Conservation (phyloP, 345 rosid genomes). For the Microcos paniculata region DNA sequence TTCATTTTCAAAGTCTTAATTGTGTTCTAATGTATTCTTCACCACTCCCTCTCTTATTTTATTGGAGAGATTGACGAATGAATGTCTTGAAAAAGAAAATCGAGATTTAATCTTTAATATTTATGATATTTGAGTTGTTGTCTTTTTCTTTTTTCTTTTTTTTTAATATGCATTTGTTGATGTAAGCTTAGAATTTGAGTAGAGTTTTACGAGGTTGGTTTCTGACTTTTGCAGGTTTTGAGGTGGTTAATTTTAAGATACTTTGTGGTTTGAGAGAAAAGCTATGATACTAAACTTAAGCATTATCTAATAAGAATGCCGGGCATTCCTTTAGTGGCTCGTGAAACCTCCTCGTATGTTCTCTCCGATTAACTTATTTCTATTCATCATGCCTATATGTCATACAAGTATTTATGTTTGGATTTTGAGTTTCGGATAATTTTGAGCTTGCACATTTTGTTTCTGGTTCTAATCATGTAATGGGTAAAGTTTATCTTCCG, state of each 20-base stretch:
- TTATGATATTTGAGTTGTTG: background rate
- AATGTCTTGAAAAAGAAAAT: background rate
- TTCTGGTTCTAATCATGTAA: background rate
- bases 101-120: background rate
- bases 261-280: conserved; percentile 12
- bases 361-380: background rate
- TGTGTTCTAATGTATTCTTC: background rate
- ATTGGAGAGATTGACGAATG: background rate
- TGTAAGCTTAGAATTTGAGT: background rate
- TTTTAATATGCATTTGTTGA: background rate
- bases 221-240: conserved; percentile 1
- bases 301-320: conserved; percentile 65
- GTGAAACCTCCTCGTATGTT: conserved; percentile 77
- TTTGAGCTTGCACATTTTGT: background rate
- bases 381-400: background rate
- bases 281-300: conserved; percentile 37
- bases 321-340: conserved; percentile 83
- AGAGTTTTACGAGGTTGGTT: background rate
- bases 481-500: background rate
- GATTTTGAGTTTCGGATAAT: background rate
- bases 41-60: background rate
- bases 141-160: background rate
- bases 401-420: background rate
- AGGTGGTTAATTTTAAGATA: background rate
- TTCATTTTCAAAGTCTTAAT: background rate